Evolutionary conservation across 768 basidiomycete species (phyloP), one percentile per base, ranked within the genome.

Genomic region (Dentipellis sp.): DNA sequence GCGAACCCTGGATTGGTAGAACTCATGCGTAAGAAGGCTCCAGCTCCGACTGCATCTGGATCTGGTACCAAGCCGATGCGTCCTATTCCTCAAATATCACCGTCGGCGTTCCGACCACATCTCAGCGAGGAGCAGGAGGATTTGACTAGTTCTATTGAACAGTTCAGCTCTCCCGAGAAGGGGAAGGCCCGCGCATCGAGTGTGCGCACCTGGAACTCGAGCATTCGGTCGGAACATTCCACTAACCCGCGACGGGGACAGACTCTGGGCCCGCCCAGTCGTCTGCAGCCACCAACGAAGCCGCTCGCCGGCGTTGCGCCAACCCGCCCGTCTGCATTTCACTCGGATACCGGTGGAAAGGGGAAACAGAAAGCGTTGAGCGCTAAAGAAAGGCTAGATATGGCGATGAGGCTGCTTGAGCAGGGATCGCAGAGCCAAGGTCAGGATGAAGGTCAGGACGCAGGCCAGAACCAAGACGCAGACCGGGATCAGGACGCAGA

Each of bases 91-190:
- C 54, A 48, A n/a, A 39, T 55, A 10, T 55, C 54, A 7, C 54
- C 54, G 34, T 34, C 54, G 14, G 29, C 19, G 19, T 55, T 55
- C 46, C 23, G 22, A 14, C 54, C 54, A 7, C 47, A 55, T 48
- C 21, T 55, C 14, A n/a, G 12, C 10, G 8, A 12, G 4, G 42
- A 46, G n/a, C 39, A 29, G 21, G 23, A 3, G 2, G 39, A 17
- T 19, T 38, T 39, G 10, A 16, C 17, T 10, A 53, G 53, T 29
- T 53, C 53, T 8, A 53, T 55, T 23, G 54, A 49, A 14, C 45
- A 55, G 16, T 55, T 55, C 54, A 19, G 17, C 29, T 55, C 54
- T 6, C 47, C 54, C 16, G 46, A 21, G 29, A 55, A 55, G 35
- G 17, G 40, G 1, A 16, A 16, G 12, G 38, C 22, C 16, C 11